A percentile compares a stretch with the other conserved stretches of the same genome.
Evolutionary conservation across 192 early-diverging fungal genomes (phyloP).

Genomic region (Backusella westeae): DNA sequence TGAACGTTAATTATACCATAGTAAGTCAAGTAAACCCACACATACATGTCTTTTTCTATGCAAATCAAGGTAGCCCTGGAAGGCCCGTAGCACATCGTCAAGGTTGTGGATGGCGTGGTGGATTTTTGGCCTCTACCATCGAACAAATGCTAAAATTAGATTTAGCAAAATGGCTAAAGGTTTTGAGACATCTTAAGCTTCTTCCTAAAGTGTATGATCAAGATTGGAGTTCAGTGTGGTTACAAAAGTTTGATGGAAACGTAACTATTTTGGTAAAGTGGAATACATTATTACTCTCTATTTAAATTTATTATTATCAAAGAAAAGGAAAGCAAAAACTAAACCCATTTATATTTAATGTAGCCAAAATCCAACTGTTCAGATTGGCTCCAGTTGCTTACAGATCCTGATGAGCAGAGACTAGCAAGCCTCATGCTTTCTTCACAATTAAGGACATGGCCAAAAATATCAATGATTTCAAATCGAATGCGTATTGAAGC

Average conservation of each 20-base stretch:
- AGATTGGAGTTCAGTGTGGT: constrained; percentile 80
- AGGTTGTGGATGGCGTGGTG: constrained; percentile 80
- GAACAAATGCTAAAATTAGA: constrained; percentile 84
- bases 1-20: constrained; percentile 84
- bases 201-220: constrained; percentile 73
- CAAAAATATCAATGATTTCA: constrained; percentile 73
- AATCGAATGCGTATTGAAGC: constrained; percentile 75
- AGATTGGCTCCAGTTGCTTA: constrained; percentile 64
- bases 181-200: constrained; percentile 77
- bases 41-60: constrained; percentile 82
- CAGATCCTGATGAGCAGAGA: constrained; percentile 61
- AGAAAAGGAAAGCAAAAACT: no score
- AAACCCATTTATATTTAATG: neutral
- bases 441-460: constrained; percentile 67
- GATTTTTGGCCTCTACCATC: constrained; percentile 75
- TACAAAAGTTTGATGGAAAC: constrained; percentile 87
- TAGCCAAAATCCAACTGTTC: constrained; percentile 52
- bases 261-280: constrained; percentile 53
- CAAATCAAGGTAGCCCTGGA: constrained; percentile 69
- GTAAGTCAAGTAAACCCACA: constrained; percentile 90
- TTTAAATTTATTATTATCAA: neutral
- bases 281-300: neutral
- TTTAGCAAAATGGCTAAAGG: constrained; percentile 79
- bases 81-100: constrained; percentile 64
- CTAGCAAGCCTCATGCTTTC: constrained; percentile 52